Evolutionary conservation across 352 stramenopile species (phyloP).

Genomic region (Phytophthora pseudosyringae): DNA sequence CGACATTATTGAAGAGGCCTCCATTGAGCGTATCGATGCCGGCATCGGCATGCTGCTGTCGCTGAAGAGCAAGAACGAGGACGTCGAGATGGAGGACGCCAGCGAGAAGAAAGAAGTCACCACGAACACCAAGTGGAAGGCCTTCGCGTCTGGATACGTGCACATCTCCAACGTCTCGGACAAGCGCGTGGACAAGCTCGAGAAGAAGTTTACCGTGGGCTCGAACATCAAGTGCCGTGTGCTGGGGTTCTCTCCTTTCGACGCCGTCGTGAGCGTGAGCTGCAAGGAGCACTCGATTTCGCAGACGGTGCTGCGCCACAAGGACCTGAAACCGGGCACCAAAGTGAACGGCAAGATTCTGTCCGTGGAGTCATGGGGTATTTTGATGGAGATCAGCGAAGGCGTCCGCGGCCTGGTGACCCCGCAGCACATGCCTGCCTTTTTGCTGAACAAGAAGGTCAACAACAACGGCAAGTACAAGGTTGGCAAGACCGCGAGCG

Average conservation of each 20-base stretch:
- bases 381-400: constrained; percentile 88
- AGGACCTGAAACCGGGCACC: constrained; percentile 75
- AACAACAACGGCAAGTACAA: constrained; percentile 81
- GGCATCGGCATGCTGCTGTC: constrained; percentile 90
- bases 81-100: constrained; percentile 61
- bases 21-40: constrained; percentile 83
- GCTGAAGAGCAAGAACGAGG: constrained; percentile 52
- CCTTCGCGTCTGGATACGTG: constrained; percentile 83
- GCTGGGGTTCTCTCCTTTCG: constrained; percentile 86
- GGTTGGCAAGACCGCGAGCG: constrained; percentile 75
- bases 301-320: constrained; percentile 81
- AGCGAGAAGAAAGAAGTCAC: constrained; percentile 32
- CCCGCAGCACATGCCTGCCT: constrained; percentile 78
- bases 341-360: constrained; percentile 86
- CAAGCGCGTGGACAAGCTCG: constrained; percentile 85
- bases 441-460: constrained; percentile 68
- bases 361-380: constrained; percentile 81
- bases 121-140: constrained; percentile 76
- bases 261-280: constrained; percentile 84
- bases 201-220: constrained; percentile 84
- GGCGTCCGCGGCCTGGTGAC: constrained; percentile 81
- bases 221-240: constrained; percentile 74
- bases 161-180: constrained; percentile 91
- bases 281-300: constrained; percentile 80
- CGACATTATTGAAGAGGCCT: constrained; percentile 73